phyloP scores from a whole-genome alignment of 2,329 filamentous ascomycete genomes.

The Monilinia vaccinii-corymbosi region DNA sequence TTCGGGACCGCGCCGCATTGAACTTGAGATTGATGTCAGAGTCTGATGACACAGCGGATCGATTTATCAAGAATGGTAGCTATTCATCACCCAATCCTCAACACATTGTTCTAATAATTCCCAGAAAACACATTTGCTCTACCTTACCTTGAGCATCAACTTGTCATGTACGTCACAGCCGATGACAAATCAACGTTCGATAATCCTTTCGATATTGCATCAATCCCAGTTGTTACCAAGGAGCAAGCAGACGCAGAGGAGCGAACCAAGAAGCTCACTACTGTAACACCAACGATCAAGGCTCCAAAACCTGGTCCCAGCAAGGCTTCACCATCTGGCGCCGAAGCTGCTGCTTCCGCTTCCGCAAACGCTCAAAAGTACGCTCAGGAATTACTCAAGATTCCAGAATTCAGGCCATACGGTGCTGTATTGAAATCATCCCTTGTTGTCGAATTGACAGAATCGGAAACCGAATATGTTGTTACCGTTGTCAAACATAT shows the following conservation, averaged over 20 bases:
- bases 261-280: conserved; percentile 92
- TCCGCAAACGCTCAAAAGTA: conserved; percentile 81
- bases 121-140: conserved; percentile 91
- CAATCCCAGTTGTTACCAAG: conserved; percentile 85
- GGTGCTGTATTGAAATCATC: conserved; percentile 90
- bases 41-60: conserved; percentile 66
- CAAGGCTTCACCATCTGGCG: conserved; percentile 59
- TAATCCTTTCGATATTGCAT: conserved; percentile 78
- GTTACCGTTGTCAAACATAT: conserved; percentile 92
- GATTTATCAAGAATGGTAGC: conserved; percentile 88
- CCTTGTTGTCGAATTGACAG: conserved; percentile 76
- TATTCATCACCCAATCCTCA: conserved; percentile 13
- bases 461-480: conserved; percentile 95
- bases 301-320: conserved; percentile 72
- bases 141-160: conserved; percentile 89
- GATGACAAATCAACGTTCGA: conserved; percentile 81
- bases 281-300: conserved; percentile 86
- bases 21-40: conserved; percentile 89
- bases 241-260: conserved; percentile 96
- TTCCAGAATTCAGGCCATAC: conserved; percentile 86
- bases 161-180: conserved; percentile 94
- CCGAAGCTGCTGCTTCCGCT: conserved; percentile 67
- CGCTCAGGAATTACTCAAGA: conserved; percentile 73
- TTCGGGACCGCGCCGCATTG: conserved; percentile 86
- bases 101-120: not conserved